Conservation (phyloP, 23 red algal genomes). For the Gracilaria domingensis region DNA sequence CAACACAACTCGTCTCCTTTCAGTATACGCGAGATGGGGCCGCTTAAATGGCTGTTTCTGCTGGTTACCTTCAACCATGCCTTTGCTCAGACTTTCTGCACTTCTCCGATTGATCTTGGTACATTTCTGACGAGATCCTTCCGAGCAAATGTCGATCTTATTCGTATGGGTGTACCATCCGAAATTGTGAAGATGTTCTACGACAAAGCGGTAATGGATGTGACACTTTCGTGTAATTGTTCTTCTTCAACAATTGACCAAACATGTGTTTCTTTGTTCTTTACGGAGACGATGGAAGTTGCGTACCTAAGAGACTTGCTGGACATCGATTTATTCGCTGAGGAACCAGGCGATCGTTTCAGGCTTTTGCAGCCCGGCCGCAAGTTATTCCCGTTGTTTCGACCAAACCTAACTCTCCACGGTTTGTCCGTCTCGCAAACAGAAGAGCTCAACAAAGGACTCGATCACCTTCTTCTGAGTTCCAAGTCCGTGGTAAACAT, state of each 20-base stretch:
- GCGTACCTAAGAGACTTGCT: conserved; percentile 5
- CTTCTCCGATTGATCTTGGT: conserved; percentile 9
- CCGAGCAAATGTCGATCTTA: conserved; percentile 7
- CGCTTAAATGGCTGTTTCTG: not conserved
- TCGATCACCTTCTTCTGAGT: not conserved
- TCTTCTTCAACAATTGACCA: conserved; percentile 8
- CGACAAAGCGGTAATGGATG: conserved; percentile 30
- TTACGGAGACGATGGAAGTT: conserved; percentile 12
- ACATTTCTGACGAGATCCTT: conserved; percentile 20
- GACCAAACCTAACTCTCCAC: not conserved
- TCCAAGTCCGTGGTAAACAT: conserved; percentile 30
- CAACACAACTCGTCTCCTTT: not conserved
- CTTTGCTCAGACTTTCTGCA: conserved; percentile 5
- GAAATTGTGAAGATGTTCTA: conserved; percentile 15
- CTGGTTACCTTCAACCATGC: not conserved
- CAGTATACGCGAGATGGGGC: not conserved
- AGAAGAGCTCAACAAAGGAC: conserved; percentile 19
- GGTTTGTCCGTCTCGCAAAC: conserved; percentile 14
- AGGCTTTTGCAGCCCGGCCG: not conserved
- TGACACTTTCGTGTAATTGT: conserved; percentile 11
- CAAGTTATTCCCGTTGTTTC: conserved; percentile 6
- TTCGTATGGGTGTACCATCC: conserved; percentile 21
- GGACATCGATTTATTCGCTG: not conserved
- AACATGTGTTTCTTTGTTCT: conserved; percentile 14
- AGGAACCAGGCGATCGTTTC: not conserved